Base-by-base conservation (phyloP, 179 eudicot species). In the Amaranthus tricolor region DNA sequence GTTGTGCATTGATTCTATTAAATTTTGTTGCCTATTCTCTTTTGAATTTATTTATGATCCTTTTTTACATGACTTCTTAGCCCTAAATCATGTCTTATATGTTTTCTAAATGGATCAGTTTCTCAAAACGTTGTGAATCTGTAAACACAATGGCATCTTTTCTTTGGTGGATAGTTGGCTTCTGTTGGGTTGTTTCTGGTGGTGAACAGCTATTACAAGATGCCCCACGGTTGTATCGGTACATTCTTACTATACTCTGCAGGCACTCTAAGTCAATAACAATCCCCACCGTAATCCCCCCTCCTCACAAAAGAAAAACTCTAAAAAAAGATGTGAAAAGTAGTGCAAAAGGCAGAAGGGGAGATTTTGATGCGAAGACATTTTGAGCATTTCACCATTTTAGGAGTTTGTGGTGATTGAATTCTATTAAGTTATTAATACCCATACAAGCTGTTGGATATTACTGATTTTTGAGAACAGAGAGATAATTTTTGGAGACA, bases 121-220 rank as follows among this genome's bases (percentile, higher is more conserved):
- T 79, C 65, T 78, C 91, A 50, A 92, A 89, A 85, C 79, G 82
- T 63, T 94, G 93, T 67, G 98, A 94, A 76, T 92, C 94, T 55
- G 52, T 86, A 14, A 94, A 94, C 78, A 94, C 98, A 53, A 85
- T 90, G 91, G 89, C 79, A 53, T 94, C 98, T 24, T 92, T 94
- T 82, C 75, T 94, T 58, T 94, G 98, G 98, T 94, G 98, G 98
- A 89, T 94, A 16, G 89, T 92, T 78, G 98, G 98, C 86, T 92
- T 94, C 80, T 94, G 92, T 67, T 94, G 97, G 98, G 89, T 94
- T 15, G 87, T 92, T 66, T 84, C 95, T 66, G 98, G 97, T 55
- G 97, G 98, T 74, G 91, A 92, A 55, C 45, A 54, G 74, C 97
- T 94, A 54, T 72, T 88, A 76, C 84, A 77, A 52, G 78, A 68